These are phyloP conservation scores for Reticulascus tulasneorum DNA, from an alignment of 2,329 filamentous ascomycete species.

Conservation along the genomic window DNA sequence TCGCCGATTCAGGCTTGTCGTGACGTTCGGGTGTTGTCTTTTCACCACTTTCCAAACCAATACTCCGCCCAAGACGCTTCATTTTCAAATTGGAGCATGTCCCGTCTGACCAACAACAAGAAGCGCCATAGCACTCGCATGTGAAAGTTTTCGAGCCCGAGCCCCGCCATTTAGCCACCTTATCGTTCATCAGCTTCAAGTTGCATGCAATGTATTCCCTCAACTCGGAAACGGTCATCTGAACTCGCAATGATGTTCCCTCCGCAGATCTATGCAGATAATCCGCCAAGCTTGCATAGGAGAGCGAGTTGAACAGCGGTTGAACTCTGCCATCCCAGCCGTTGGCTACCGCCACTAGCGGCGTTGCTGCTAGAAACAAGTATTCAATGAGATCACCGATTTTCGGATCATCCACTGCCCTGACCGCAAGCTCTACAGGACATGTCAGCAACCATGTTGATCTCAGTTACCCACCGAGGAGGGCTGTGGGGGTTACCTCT, in stretches of 20 bases:
- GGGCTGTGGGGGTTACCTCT: no score
- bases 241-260: no score
- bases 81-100: neutral
- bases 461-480: no score
- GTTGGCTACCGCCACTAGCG: no score
- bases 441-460: no score
- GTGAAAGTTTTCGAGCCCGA: neutral
- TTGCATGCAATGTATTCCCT: neutral
- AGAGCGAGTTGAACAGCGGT: neutral
- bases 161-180: neutral
- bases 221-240: no score
- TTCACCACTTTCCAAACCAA: neutral
- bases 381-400: no score
- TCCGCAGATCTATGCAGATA: neutral
- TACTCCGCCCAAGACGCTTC: neutral
- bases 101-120: neutral
- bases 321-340: neutral
- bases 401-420: no score
- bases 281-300: neutral
- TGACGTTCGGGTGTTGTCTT: neutral
- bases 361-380: no score
- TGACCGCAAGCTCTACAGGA: no score
- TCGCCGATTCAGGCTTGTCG: no score
- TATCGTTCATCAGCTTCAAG: neutral
- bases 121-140: neutral